phyloP scores from a whole-genome alignment of 441 rosid genomes.

The Isatis lusitanica region DNA sequence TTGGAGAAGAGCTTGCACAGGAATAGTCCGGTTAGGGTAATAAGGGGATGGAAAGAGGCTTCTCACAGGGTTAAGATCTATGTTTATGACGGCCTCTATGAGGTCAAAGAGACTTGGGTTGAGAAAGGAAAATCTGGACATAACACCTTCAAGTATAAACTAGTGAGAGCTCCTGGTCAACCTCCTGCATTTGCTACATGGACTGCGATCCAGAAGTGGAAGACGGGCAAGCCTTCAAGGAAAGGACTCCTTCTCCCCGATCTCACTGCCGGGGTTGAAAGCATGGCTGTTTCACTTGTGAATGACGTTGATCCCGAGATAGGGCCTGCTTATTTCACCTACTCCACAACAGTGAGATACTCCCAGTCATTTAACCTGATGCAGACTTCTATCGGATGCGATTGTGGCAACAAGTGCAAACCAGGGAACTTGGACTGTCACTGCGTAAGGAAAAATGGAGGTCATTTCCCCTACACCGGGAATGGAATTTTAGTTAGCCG shows the following conservation, averaged over 20 bases:
- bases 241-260: neutral
- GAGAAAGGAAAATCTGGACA: slow-evolving; percentile 9
- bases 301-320: neutral
- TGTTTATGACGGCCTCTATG: neutral
- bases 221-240: neutral
- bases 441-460: neutral
- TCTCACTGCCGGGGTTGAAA: neutral
- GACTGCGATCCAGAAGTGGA: neutral
- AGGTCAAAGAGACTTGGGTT: slow-evolving; percentile 2
- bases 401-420: slow-evolving; percentile 1
- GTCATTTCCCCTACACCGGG: neutral
- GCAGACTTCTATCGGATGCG: slow-evolving; percentile 1
- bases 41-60: neutral
- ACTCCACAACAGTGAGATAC: neutral
- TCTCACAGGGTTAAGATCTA: neutral
- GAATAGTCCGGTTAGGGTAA: neutral
- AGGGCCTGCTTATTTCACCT: neutral
- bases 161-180: slow-evolving; percentile 34
- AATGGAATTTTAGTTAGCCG: slow-evolving; percentile 1
- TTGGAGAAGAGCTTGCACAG: slow-evolving; percentile 32
- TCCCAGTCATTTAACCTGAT: neutral
- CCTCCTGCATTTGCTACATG: neutral
- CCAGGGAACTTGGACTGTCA: neutral
- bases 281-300: neutral
- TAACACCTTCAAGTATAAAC: slow-evolving; percentile 52